Evolutionary conservation across 2,329 filamentous ascomycete genomes (phyloP).

Genomic region (Hymenoscyphus linearis): DNA sequence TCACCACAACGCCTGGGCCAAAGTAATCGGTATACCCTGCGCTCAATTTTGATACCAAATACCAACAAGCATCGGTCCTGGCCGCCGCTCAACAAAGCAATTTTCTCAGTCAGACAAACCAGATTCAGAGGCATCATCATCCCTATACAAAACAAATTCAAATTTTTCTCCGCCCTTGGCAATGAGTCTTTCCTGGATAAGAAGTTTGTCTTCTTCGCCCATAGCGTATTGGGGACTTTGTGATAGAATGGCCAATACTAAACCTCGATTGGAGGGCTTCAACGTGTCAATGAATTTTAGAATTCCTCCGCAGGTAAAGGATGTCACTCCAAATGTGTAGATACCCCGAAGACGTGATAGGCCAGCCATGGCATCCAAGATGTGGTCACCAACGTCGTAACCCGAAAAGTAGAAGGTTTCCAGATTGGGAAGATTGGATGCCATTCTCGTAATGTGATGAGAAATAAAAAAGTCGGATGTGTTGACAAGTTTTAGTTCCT

Average conservation of each 20-base stretch:
- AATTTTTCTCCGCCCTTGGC: conserved; percentile 33
- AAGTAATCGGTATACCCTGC: not conserved
- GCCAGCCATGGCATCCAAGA: conserved; percentile 30
- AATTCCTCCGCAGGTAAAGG: conserved; percentile 49
- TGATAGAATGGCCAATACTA: conserved; percentile 31
- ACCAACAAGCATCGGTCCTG: not conserved
- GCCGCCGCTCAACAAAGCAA: not conserved
- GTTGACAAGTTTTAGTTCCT: conserved; percentile 46
- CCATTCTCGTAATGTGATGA: conserved; percentile 44
- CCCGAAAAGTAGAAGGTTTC: conserved; percentile 54
- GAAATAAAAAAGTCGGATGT: conserved; percentile 47
- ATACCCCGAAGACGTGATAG: conserved; percentile 35
- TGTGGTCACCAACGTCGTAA: conserved; percentile 45
- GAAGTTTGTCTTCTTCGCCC: conserved; percentile 22
- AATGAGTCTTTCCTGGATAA: conserved; percentile 27
- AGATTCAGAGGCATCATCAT: conserved; percentile 27
- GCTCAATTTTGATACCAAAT: not conserved
- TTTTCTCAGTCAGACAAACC: conserved; percentile 25
- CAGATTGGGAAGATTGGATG: conserved; percentile 37
- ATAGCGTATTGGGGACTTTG: conserved; percentile 28
- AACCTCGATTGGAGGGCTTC: conserved; percentile 30
- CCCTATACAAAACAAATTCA: conserved; percentile 30
- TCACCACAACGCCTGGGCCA: not conserved
- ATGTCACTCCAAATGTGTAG: conserved; percentile 48
- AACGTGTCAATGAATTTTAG: conserved; percentile 37